Evolutionary conservation across 441 rosid genomes (phyloP).

Genomic region (Adansonia gregorii): DNA sequence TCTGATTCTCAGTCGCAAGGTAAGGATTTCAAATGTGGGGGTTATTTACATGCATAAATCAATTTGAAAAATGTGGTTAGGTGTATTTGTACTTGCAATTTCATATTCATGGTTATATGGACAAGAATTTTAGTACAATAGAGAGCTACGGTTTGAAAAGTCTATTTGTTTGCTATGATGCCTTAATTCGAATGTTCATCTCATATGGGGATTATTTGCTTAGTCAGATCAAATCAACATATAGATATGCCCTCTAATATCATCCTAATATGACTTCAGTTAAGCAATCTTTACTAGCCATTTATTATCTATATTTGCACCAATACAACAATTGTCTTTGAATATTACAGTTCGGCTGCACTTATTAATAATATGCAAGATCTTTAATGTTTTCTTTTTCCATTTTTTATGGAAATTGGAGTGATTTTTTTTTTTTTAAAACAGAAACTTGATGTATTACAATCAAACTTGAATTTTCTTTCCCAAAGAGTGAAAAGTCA

Average conservation of each 20-base stretch:
- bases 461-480: slow-evolving; percentile 1
- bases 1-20: slow-evolving; percentile 61
- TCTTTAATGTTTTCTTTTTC: background rate
- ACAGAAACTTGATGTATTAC: background rate
- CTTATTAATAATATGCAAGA: background rate
- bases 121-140: background rate
- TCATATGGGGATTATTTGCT: slow-evolving; percentile 7
- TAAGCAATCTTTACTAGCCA: too few relatives aligned
- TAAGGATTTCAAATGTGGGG: slow-evolving; percentile 27
- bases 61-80: background rate
- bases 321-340: background rate
- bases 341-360: background rate
- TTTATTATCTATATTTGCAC: background rate
- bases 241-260: background rate
- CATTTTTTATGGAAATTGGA: background rate
- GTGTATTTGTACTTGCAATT: slow-evolving; percentile 1
- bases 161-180: background rate
- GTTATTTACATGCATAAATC: background rate
- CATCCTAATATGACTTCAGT: background rate
- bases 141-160: background rate
- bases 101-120: slow-evolving; percentile 22
- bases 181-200: background rate
- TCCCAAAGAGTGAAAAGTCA: background rate
- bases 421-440: background rate
- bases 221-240: background rate